Base-by-base conservation (phyloP, 1,284 basidiomycete species). In the Sanghuangporus sanghuang region DNA sequence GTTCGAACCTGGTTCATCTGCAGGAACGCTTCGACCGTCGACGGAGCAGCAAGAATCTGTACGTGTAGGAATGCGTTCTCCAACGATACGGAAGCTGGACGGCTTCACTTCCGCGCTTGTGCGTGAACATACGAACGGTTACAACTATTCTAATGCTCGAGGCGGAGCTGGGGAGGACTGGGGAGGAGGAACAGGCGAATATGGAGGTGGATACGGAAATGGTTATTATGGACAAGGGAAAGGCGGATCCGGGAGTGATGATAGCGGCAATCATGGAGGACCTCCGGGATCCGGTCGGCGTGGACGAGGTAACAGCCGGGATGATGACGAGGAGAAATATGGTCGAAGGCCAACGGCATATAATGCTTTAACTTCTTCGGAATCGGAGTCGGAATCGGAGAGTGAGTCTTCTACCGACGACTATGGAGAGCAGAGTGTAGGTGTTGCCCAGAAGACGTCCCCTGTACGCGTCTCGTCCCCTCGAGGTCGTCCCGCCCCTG, bases 391-490 rank as follows among this genome's bases (percentile, higher is more conserved):
- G 12, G 55, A 64, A 11, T 66, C 63, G 23, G 63, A 66, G 56
- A 46, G 59, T 52, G 67, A 68, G 12, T 55, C 57, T 11, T 53
- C 52, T n/a, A 46, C 59, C 39, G 64, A 58, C 14, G 61, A 44
- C 1, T 63, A 65, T 50, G 65, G 59, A 36, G 35, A 58, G 23
- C 49, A 66, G 38, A 53, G 36, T 21, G 18, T 27, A 4, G 18
- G 56, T 38, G 18, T 53, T 18, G 21, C 36, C 23, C 62, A 56
- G 6, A 21, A 49, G n/a, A 14, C 50, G 12, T 48, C 68, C 71
- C 66, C 57, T 73, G 63, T 49, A 67, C 54, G 35, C 59, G 69
- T 12, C 59, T 61, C 57, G 44, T 40, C 59, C n/a, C 9, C 23
- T 18, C 36, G 32, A 8, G 42, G 38, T 18, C 52, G 38, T 11